Evolutionary conservation across 805 yeast species (phyloP).

Genomic region (Komagataella pastoris): DNA sequence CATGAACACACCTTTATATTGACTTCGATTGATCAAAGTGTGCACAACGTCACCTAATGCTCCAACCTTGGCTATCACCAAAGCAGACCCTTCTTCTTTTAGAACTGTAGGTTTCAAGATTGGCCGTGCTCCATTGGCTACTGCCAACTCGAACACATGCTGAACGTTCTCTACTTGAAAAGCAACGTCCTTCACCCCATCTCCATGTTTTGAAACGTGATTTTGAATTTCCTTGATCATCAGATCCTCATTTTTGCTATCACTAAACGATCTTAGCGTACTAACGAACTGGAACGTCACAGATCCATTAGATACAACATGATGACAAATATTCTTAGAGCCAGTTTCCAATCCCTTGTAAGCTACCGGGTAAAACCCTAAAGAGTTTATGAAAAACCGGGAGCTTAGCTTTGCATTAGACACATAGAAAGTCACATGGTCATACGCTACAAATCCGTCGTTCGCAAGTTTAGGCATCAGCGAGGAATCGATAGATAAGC

Average conservation of each 20-base stretch:
- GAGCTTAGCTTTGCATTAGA: conserved; percentile 64
- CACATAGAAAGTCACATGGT: conserved; percentile 57
- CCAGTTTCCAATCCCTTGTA: conserved; percentile 60
- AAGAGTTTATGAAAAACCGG: conserved; percentile 31
- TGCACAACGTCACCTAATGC: conserved; percentile 56
- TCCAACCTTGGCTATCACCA: conserved; percentile 36
- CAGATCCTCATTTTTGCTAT: not conserved
- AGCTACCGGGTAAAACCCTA: conserved; percentile 57
- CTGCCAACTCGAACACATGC: conserved; percentile 29
- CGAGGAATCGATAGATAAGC: not conserved
- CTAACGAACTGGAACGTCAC: conserved; percentile 35
- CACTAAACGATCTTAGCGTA: conserved; percentile 13
- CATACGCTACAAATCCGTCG: conserved; percentile 26
- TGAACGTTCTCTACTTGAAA: conserved; percentile 45
- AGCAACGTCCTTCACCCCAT: conserved; percentile 69
- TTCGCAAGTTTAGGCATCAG: not conserved
- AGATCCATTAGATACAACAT: conserved; percentile 46
- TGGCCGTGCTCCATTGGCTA: conserved; percentile 36
- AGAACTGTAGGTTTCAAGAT: conserved; percentile 14
- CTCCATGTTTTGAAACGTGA: conserved; percentile 51
- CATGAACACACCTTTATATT: conserved; percentile 29
- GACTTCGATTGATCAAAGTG: conserved; percentile 40
- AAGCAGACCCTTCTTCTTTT: conserved; percentile 35
- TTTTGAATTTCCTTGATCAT: conserved; percentile 22
- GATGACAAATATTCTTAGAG: conserved; percentile 35